A percentile compares a stretch with the other conserved stretches of the same genome.
Conservation (phyloP, 495 filamentous ascomycete genomes). For the Penicillium tannophilum region DNA sequence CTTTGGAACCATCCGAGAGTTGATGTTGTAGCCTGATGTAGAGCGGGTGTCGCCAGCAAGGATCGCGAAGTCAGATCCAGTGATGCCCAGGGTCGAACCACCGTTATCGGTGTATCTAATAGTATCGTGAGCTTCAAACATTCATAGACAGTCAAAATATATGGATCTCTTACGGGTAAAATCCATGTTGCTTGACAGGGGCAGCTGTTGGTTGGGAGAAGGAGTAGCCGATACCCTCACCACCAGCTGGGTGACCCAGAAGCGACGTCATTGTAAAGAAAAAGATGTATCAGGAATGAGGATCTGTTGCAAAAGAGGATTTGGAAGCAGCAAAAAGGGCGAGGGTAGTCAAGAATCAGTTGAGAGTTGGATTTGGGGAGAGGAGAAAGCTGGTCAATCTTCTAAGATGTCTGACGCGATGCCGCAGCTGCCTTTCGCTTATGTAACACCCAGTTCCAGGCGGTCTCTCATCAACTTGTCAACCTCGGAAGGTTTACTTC, state of each 20-base stretch:
- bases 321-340: background rate
- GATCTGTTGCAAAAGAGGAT: background rate
- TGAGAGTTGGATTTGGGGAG: slow-evolving; percentile 8
- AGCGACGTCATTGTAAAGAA: slow-evolving; percentile 49
- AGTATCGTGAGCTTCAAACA: background rate
- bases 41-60: slow-evolving; percentile 95
- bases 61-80: slow-evolving; percentile 90
- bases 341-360: slow-evolving; percentile 11
- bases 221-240: slow-evolving; percentile 57
- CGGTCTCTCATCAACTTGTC: background rate
- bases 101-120: slow-evolving; percentile 96
- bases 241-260: slow-evolving; percentile 42
- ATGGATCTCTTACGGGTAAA: slow-evolving; percentile 75
- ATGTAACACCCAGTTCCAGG: slow-evolving; percentile 31
- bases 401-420: slow-evolving; percentile 42
- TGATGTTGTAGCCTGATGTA: slow-evolving; percentile 97
- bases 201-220: slow-evolving; percentile 56
- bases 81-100: slow-evolving; percentile 93
- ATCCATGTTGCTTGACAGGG: slow-evolving; percentile 71
- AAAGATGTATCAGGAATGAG: background rate
- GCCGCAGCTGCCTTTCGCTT: slow-evolving; percentile 46
- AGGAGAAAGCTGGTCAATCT: slow-evolving; percentile 16
- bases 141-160: background rate
- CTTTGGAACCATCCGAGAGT: slow-evolving; percentile 90
- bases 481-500: background rate